Evolutionary conservation across 2,329 filamentous ascomycete genomes (phyloP), one percentile per base, ranked within the genome.

Genomic region (Penicillium sp.): DNA sequence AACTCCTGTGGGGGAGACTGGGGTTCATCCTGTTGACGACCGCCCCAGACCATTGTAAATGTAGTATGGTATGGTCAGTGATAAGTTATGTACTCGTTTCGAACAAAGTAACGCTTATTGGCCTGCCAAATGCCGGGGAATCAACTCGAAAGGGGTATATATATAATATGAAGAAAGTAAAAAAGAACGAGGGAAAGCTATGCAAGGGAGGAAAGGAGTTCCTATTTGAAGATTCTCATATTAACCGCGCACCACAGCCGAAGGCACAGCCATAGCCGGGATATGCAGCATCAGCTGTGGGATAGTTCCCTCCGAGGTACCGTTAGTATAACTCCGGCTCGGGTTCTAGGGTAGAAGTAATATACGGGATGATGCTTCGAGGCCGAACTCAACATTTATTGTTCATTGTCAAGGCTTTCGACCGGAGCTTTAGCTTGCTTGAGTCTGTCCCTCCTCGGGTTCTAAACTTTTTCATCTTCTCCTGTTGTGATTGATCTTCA

Each of bases 1-100:
- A 56, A 47, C 44, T 60, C 61, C 50, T 47, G 62, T 46, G 43
- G 61, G 56, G 51, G 51, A 47, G 52, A 31, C 37, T 43, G 53
- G 6, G 57, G 39, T 9, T 59, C 56, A 38, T 69, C 59, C 29
- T 69, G 63, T 39, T 35, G 38, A 45, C 61, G 63, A 46, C 62
- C 66, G 29, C 67, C 64, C 74, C 73, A 75, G 56, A 72, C 48
- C 68, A 72, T 72, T 37, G 55, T 57, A 58, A 47, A 35, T 38
- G 16, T 20, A 22, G 16, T 51, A 51, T 29, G 20, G 18, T 50
- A 51, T 44, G 16, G n/a, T 45, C 20, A 29, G n/a, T 45, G n/a
- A 50, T 24, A 20, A 11, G 4, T n/a, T 35, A 42, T 50, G 20
- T 18, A 35, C 29, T 51, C 5, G 38, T 18, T 44, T 42, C 32